Base-by-base conservation (phyloP, 2,329 filamentous ascomycete species). In the Neoscytalidium dimidiatum region DNA sequence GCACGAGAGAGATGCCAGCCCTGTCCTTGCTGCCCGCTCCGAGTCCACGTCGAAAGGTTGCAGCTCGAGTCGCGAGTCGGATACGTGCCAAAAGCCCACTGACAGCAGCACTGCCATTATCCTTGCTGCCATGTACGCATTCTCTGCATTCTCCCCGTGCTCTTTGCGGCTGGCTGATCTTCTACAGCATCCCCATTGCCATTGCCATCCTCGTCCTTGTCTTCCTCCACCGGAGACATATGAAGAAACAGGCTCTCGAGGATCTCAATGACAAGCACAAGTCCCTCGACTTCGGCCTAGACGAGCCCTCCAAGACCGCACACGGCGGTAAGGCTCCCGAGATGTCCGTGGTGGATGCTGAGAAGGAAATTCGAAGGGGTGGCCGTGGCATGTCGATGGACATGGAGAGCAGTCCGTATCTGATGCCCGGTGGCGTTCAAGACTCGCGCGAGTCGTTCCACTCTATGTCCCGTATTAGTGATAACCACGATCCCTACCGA, bases 231-330 rank as follows among this genome's bases (percentile, higher is more conserved):
- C 87, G 92, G 61, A 86, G 92, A 75, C 90, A 92, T 72, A 79
- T 91, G 43, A 87, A 85, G 75, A 92, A 88, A 72, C 83, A 92
- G 68, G 83, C 83, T 64, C 80, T 84, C 66, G 95, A 99, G 79
- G 95, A 99, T 79, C 84, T 85, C 19, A 88, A 90, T 68, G 94
- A 97, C 77, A 92, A 92, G 70, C 92, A 96, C 78, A 94, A 90
- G 74, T 95, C 92, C 0, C 85, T 98, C 74, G 95, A 99, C 77
- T 99, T 97, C 74, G 95, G 95, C 38, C 79, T 97, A 73, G 92
- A 90, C 64, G 67, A 73, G 41, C 68, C 73, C 64, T 21, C 57
- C 57, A 56, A 56, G 49, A 29, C 35, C 23, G 31, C 61, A 21
- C n/a, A 13, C 3, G 52, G 52, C 31, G 53, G 63, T 23, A 58